Base-by-base conservation (phyloP, 106 monocot species). In the Allium cepa region DNA sequence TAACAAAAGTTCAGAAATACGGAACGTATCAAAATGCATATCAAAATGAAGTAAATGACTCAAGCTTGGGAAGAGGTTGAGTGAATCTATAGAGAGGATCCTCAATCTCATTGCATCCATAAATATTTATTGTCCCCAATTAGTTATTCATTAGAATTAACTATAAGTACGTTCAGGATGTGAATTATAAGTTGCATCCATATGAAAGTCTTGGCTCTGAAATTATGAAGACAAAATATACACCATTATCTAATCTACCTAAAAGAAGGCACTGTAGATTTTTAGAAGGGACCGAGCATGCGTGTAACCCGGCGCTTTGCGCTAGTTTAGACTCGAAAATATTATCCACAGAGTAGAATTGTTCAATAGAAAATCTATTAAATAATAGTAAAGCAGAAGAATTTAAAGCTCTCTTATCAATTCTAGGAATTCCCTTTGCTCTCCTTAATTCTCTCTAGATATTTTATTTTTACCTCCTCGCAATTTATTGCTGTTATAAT, bases 241-340 rank as follows among this genome's bases (percentile, higher is more conserved):
- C 36, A 36, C 4, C 36, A 36, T 36, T 82, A 96, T 88, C 17
- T 65, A 67, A 70, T 15, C 71, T 82, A 96, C 96, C 92, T 81
- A 99, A 47, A 64, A 99, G 86, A 81, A 99, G 90, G 66, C 84
- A 85, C 47, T 79, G 76, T 67, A 99, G 67, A 62, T 89, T 92
- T 58, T 87, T 77, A 79, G 92, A 99, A 59, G 90, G 84, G 58
- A 60, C 53, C 15, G 11, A n/a, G 58, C 47, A 62, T 50, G 45
- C 49, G 49, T 68, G 49, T 28, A 48, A 64, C 57, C 17, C 60
- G 51, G 17, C 27, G 55, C 49, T 67, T 72, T 53, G 12, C 52
- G 6, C 53, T 68, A 68, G 26, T 68, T 55, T 15, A 53, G 47
- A 55, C 26, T 14, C 52, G 2, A 18, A 28, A 68, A 28, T n/a